Evolutionary conservation across 805 yeast species (phyloP).

Genomic region (Grigorovia humatica): DNA sequence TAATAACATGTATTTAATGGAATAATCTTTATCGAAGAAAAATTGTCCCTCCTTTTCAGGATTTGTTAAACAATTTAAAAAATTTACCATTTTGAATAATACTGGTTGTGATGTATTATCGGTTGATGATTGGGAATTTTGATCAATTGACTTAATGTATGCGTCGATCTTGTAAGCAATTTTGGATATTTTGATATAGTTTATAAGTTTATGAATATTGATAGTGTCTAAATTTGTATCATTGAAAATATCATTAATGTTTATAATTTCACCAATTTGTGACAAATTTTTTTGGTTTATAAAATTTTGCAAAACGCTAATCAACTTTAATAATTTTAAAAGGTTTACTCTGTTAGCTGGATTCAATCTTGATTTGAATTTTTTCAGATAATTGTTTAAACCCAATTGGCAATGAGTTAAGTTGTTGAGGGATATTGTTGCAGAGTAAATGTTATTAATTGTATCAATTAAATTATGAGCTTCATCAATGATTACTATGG

Average conservation of each 20-base stretch:
- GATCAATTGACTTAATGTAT: slow-evolving; percentile 32
- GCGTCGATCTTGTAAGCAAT: slow-evolving; percentile 77
- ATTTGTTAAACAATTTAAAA: slow-evolving; percentile 54
- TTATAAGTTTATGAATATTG: slow-evolving; percentile 57
- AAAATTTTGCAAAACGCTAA: slow-evolving; percentile 42
- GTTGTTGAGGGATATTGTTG: slow-evolving; percentile 42
- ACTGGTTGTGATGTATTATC: slow-evolving; percentile 34
- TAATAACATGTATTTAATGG: slow-evolving; percentile 58
- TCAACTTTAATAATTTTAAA: slow-evolving; percentile 48
- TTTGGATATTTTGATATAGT: slow-evolving; percentile 55
- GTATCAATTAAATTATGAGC: slow-evolving; percentile 85
- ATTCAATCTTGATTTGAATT: slow-evolving; percentile 55
- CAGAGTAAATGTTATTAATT: slow-evolving; percentile 58
- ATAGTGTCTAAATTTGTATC: slow-evolving; percentile 57
- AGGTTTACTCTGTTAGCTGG: slow-evolving; percentile 64
- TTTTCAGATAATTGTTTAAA: slow-evolving; percentile 43
- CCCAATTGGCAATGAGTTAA: slow-evolving; percentile 37
- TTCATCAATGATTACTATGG: slow-evolving; percentile 78
- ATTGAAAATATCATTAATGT: slow-evolving; percentile 42
- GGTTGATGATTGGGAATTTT: neutral
- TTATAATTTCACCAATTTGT: slow-evolving; percentile 46
- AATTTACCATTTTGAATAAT: slow-evolving; percentile 54
- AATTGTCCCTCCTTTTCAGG: slow-evolving; percentile 74
- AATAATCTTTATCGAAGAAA: slow-evolving; percentile 39
- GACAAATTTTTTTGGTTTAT: slow-evolving; percentile 28